These are phyloP conservation scores for Euphorbia pulcherrima DNA, from an alignment of 345 rosid species.

Conservation along the genomic window DNA sequence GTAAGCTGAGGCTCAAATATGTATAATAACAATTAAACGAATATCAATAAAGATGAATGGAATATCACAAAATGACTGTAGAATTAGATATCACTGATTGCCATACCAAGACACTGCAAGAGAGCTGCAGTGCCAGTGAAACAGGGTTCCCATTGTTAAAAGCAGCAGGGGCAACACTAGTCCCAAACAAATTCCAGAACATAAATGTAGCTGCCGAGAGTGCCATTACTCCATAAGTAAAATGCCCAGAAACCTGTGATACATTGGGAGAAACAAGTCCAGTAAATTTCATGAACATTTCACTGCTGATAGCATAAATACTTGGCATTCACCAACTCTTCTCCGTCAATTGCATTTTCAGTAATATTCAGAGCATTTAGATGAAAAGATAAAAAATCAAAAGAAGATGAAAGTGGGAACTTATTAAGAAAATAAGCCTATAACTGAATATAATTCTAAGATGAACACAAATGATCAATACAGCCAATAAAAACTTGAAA, in stretches of 20 bases:
- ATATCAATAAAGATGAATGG: not conserved
- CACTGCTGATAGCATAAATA: not conserved
- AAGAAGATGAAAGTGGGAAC: not conserved
- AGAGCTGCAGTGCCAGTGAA: slow-evolving; percentile 87
- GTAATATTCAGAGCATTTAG: not conserved
- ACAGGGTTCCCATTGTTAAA: slow-evolving; percentile 62
- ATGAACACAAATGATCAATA: not conserved
- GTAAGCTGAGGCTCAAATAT: not conserved
- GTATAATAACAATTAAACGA: not conserved
- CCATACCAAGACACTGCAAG: slow-evolving; percentile 94
- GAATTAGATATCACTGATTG: not conserved
- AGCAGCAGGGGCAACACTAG: slow-evolving; percentile 53
- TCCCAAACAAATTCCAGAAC: slow-evolving; percentile 84
- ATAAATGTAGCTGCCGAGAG: slow-evolving; percentile 85
- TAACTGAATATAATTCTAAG: not conserved
- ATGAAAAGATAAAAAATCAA: not conserved
- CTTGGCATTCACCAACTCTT: not conserved
- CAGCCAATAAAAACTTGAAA: too few species aligned
- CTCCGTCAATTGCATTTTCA: not conserved
- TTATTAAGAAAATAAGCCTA: not conserved
- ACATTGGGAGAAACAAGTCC: not conserved
- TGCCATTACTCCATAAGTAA: slow-evolving; percentile 95
- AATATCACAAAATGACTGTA: slow-evolving; percentile 8
- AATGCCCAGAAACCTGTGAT: slow-evolving; percentile 67
- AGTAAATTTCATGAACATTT: not conserved